These are phyloP conservation scores for Nicotiana benthamiana DNA, from an alignment of 257 asterid genomes.

Conservation along the genomic window DNA sequence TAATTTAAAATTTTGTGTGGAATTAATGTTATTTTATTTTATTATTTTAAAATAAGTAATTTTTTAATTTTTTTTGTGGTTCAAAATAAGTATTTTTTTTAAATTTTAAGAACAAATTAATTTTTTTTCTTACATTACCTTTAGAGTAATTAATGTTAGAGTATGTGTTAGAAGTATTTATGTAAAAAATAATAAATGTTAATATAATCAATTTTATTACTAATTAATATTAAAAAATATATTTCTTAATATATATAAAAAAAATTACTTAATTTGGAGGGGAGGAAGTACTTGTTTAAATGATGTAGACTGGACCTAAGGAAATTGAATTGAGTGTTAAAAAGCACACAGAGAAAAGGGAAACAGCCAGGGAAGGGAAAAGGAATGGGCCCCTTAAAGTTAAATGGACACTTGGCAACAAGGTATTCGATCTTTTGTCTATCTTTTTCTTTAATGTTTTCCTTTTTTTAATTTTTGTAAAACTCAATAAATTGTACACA, in stretches of 20 bases:
- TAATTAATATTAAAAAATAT: too few relatives aligned
- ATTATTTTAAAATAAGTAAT: too few relatives aligned
- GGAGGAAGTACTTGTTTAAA: background rate
- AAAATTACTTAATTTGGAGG: too few relatives aligned
- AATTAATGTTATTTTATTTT: background rate
- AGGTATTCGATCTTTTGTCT: background rate
- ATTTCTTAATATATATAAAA: too few relatives aligned
- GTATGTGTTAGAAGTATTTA: too few relatives aligned
- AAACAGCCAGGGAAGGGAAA: background rate
- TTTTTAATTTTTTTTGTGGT: too few relatives aligned
- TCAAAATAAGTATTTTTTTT: too few relatives aligned
- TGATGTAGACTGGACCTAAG: background rate
- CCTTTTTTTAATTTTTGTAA: background rate
- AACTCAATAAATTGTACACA: background rate
- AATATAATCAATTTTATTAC: too few relatives aligned
- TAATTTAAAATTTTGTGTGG: background rate
- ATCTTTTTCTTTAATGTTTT: background rate
- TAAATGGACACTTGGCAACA: background rate
- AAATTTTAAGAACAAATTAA: too few relatives aligned
- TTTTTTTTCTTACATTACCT: too few relatives aligned
- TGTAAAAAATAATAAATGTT: too few relatives aligned
- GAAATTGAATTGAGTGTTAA: background rate
- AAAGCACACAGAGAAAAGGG: background rate
- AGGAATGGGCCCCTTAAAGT: background rate
- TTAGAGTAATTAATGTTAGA: too few relatives aligned